Evolutionary conservation across 2,329 filamentous ascomycete species (phyloP).

Genomic region (Apiospora marii): DNA sequence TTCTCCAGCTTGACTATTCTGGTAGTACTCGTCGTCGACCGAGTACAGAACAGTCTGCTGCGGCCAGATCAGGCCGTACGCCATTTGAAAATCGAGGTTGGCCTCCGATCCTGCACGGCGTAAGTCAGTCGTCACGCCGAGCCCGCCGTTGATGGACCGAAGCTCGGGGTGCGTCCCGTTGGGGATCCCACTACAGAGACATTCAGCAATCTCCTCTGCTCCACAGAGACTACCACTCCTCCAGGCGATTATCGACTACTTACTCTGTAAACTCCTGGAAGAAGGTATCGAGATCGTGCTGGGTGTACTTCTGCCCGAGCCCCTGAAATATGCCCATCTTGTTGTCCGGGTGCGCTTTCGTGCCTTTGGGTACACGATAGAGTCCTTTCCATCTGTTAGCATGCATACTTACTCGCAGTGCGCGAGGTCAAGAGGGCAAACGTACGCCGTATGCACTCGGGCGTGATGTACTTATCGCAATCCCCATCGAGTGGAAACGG

Average conservation of each 20-base stretch:
- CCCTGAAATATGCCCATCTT: slow-evolving; percentile 52
- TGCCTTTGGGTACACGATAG: slow-evolving; percentile 48
- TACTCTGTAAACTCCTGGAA: slow-evolving; percentile 42
- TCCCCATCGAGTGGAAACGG: slow-evolving; percentile 31
- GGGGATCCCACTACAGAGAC: slow-evolving; percentile 41
- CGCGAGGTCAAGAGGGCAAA: too few species aligned
- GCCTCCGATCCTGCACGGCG: slow-evolving; percentile 47
- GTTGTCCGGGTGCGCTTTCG: slow-evolving; percentile 43
- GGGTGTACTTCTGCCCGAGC: slow-evolving; percentile 49
- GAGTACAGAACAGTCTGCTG: slow-evolving; percentile 56
- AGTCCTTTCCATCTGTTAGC: slow-evolving; percentile 27
- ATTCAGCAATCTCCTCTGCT: slow-evolving; percentile 12
- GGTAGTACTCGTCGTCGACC: slow-evolving; percentile 55
- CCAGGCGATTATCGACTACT: not conserved
- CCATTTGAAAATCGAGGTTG: slow-evolving; percentile 57
- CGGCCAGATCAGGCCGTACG: slow-evolving; percentile 59
- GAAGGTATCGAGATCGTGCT: slow-evolving; percentile 49
- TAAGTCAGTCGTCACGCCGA: slow-evolving; percentile 37
- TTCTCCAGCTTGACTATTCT: slow-evolving; percentile 35
- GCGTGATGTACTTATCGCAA: slow-evolving; percentile 38
- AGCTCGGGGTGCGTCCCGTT: slow-evolving; percentile 48
- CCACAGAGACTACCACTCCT: too few species aligned
- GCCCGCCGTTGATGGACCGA: slow-evolving; percentile 46
- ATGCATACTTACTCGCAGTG: too few species aligned
- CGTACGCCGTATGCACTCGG: slow-evolving; percentile 40